Conservation (phyloP, 345 rosid genomes). For the Acer yangbiense region DNA sequence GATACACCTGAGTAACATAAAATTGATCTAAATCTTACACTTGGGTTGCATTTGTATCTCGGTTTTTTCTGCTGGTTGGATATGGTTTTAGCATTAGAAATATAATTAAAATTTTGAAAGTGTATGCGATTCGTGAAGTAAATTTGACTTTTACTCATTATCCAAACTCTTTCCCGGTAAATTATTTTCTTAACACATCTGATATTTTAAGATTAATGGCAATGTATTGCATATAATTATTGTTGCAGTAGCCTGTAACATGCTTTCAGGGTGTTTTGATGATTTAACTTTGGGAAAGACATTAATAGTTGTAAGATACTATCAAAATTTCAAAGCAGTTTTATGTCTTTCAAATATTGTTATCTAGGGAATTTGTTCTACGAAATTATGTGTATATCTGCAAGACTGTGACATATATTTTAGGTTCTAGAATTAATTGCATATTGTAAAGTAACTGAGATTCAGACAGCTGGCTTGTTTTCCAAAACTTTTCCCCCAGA, state of each 20-base stretch:
- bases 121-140: background rate
- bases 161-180: background rate
- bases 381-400: background rate
- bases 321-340: background rate
- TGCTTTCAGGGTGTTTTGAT: background rate
- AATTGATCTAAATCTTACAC: background rate
- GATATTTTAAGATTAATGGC: background rate
- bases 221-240: background rate
- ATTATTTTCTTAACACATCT: background rate
- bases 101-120: background rate
- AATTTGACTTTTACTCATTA: background rate
- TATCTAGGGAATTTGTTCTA: background rate
- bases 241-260: background rate
- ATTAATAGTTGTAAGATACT: slow-evolving; percentile 1
- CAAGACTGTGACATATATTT: background rate
- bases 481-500: background rate
- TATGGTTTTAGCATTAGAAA: background rate
- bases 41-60: background rate
- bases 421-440: background rate
- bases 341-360: background rate
- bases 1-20: background rate
- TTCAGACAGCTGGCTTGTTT: background rate
- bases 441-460: background rate
- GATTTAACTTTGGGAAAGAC: background rate
- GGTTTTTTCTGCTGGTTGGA: background rate